These are phyloP conservation scores for Theobroma cacao DNA, from an alignment of 345 rosid species.

Conservation along the genomic window DNA sequence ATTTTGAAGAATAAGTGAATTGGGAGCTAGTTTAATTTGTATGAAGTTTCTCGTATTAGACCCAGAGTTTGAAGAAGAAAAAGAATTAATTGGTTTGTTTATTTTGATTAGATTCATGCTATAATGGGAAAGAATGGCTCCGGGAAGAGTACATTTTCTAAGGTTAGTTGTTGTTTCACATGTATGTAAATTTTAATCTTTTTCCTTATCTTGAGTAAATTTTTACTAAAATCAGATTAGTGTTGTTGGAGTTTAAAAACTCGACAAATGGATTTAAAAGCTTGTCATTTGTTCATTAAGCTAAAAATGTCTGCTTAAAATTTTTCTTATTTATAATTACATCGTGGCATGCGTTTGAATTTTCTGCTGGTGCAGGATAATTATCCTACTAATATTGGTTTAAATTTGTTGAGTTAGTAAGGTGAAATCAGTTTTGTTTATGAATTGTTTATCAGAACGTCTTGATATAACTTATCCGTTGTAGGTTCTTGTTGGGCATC, in stretches of 20 bases:
- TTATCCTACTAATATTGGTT: not conserved
- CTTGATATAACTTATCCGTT: not conserved
- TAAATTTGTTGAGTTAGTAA: not conserved
- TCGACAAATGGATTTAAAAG: not conserved
- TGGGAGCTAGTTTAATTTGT: not conserved
- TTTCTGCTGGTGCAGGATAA: not conserved
- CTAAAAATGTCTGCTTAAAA: not conserved
- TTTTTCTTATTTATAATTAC: too few relatives aligned
- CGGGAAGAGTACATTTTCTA: conserved; percentile 93
- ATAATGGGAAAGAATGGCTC: conserved; percentile 99
- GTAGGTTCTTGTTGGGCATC: conserved; percentile 96
- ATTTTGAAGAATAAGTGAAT: too few relatives aligned
- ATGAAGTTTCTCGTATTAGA: not conserved
- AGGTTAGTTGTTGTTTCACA: conserved; percentile 38
- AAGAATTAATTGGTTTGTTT: not conserved
- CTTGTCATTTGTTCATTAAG: not conserved
- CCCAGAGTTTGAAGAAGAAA: not conserved
- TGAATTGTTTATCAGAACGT: not conserved
- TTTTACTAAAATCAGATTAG: not conserved
- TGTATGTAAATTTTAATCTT: too few relatives aligned
- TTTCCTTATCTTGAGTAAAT: not conserved
- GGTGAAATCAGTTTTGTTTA: not conserved
- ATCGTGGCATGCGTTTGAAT: too few relatives aligned
- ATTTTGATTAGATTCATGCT: conserved; percentile 64
- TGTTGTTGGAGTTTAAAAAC: not conserved